Evolutionary conservation across 768 basidiomycete species (phyloP), one percentile per base, ranked within the genome.

Genomic region (Tricholoma hemisulphureum): DNA sequence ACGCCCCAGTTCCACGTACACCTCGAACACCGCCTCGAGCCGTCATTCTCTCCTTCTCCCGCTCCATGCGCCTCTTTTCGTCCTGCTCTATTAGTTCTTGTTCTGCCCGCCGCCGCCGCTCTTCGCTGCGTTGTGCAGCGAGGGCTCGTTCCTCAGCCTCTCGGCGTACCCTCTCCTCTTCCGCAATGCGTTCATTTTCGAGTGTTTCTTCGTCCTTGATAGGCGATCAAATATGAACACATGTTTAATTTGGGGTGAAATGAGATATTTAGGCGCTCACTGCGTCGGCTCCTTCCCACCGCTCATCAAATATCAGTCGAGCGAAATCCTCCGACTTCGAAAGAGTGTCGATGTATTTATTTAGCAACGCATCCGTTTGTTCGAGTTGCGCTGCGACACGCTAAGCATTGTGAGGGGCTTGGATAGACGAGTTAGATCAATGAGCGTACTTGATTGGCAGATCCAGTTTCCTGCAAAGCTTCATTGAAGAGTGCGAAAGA

Each of bases 271-370:
- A 37, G 37, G 16, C 26, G 75, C 84, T 73, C 66, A 90, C 91
- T 43, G 77, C 83, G 59, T 88, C 87, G 35, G 85, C 88, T 2
- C 91, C 91, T 54, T 81, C 74, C 88, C 88, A 93, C 57, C 82
- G 74, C 59, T 90, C 87, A 67, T 93, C 90, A 59, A 91, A 85
- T 16, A 93, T 83, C 57, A 92, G 70, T 28, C 81, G 81, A 2
- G 88, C 75, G 59, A 83, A 79, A 13, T 83, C 80, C 69, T 91
- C 90, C 2, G 89, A 88, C 67, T 83, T 85, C 5, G 83, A 80
- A 18, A 93, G 74, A 48, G 90, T 83, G 39, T 72, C 74, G 41
- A 89, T 81, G 66, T 93, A 93, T 78, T 85, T 88, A 71, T 89
- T 85, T 58, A 93, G 73, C 56, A 93, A 73, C 1, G 80, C 82